A percentile compares a stretch with the other conserved stretches of the same genome.
Conservation (phyloP, 108 stramenopile genomes). For the Ochromonas danica region DNA sequence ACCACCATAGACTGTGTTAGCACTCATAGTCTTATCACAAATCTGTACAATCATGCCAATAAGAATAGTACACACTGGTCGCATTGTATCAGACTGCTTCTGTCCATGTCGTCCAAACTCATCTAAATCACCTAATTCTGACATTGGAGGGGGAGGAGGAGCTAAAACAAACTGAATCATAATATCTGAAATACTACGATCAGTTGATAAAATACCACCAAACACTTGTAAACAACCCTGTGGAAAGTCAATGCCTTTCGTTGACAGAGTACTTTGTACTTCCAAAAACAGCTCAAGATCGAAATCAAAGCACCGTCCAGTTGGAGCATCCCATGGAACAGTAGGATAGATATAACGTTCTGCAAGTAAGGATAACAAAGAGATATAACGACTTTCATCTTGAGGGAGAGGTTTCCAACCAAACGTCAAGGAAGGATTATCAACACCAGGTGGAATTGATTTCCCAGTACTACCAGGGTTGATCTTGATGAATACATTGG, state of each 20-base stretch:
- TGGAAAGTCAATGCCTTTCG: background rate
- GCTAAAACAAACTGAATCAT: slow-evolving; percentile 17
- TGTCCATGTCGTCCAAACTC: background rate
- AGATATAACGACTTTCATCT: slow-evolving; percentile 19
- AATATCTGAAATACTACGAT: background rate
- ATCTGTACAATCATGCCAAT: background rate
- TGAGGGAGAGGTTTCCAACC: slow-evolving; percentile 27
- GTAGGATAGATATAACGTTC: slow-evolving; percentile 20
- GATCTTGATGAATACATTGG: background rate
- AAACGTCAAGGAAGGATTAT: background rate
- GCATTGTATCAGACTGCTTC: background rate
- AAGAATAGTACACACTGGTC: background rate
- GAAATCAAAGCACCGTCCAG: background rate
- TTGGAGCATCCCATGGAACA: background rate
- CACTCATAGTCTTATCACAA: background rate
- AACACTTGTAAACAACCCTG: background rate
- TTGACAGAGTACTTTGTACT: background rate
- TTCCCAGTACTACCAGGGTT: background rate
- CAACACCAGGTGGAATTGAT: background rate
- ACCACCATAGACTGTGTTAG: background rate
- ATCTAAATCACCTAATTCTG: background rate
- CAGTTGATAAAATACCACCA: background rate
- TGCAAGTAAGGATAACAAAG: slow-evolving; percentile 5
- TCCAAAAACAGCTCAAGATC: background rate
- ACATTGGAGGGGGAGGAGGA: slow-evolving; percentile 19